Conservation (phyloP, 352 stramenopile species). For the Pythium plurisporium region DNA sequence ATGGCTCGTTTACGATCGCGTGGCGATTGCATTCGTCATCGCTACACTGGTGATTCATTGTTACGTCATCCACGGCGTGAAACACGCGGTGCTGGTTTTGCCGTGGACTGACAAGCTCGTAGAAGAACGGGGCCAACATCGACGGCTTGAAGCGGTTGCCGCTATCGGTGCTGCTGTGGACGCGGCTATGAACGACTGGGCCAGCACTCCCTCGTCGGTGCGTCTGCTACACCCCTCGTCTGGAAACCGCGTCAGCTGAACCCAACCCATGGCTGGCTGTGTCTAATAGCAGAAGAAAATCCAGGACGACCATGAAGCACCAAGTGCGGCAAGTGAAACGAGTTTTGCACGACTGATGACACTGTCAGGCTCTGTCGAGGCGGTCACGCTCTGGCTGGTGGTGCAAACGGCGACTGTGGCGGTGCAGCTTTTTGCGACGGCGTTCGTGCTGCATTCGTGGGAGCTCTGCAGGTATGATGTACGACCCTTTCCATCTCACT, state of each 20-base stretch:
- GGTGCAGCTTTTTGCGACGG: not conserved
- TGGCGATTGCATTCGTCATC: constrained; percentile 27
- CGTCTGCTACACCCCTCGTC: too few relatives aligned
- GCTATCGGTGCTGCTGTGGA: too few relatives aligned
- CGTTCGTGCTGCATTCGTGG: constrained; percentile 10
- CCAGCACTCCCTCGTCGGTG: too few relatives aligned
- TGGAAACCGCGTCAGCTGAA: too few relatives aligned
- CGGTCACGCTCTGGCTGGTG: not conserved
- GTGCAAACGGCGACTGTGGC: constrained; percentile 2
- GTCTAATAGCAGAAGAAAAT: too few relatives aligned
- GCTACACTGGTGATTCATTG: constrained; percentile 30
- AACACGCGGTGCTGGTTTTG: not conserved
- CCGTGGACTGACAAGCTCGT: not conserved
- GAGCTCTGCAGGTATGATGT: constrained; percentile 12
- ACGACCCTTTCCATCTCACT: not conserved
- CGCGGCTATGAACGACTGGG: too few relatives aligned
- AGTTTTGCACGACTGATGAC: too few relatives aligned
- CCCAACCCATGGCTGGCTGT: too few relatives aligned
- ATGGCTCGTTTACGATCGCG: constrained; percentile 35
- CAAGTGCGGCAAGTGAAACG: too few relatives aligned
- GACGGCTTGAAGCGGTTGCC: not conserved
- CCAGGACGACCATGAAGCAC: too few relatives aligned
- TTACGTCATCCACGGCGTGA: constrained; percentile 9
- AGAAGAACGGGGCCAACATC: not conserved
- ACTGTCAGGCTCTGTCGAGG: not conserved